Evolutionary conservation across 768 basidiomycete species (phyloP), one percentile per base, ranked within the genome.

Genomic region (Termitomyces sp.): DNA sequence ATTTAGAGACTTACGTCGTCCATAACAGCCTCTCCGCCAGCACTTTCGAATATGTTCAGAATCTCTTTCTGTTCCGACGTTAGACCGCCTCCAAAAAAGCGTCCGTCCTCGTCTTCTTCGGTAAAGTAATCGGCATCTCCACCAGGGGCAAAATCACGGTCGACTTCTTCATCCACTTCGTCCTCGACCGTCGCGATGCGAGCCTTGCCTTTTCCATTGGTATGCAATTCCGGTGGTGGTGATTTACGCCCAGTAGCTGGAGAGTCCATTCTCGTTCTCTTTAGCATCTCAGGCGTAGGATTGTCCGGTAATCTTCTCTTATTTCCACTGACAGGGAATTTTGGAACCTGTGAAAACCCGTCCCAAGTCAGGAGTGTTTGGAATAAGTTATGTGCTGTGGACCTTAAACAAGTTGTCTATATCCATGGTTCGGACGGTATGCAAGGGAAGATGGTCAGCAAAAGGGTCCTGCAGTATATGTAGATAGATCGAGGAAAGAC

Each of bases 51-150:
- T 59, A 99, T 95, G 63, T 91, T 93, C 58, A 99, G 69, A 41
- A 99, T 98, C 58, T 95, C 88, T 69, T 98, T 95, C 76, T 99
- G 97, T 69, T 95, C 89, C 41, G 79, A 81, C 2, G 93, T 95
- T 61, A 99, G 75, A 2, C 97, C 97, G 1, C 95, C 94, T 41
- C 97, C 97, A 67, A 88, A 96, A 74, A 96, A 95, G 12, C 94
- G 80, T 0, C 93, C 94, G 65, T 95, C 93, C 24, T 89, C 91
- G 67, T 95, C 94, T 72, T 95, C 94, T 65, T 96, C 95, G 4
- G 70, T 82, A 66, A 91, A 94, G 70, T 95, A 95, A 68, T 95
- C 93, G 0, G 91, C 89, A 63, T 96, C 94, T 24, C 87, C 87
- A 11, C 91, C 91, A 12, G 92, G 93, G 0, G 90, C 89, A 72